Evolutionary conservation across 2,329 filamentous ascomycete genomes (phyloP).

Genomic region (Hortaea werneckii): DNA sequence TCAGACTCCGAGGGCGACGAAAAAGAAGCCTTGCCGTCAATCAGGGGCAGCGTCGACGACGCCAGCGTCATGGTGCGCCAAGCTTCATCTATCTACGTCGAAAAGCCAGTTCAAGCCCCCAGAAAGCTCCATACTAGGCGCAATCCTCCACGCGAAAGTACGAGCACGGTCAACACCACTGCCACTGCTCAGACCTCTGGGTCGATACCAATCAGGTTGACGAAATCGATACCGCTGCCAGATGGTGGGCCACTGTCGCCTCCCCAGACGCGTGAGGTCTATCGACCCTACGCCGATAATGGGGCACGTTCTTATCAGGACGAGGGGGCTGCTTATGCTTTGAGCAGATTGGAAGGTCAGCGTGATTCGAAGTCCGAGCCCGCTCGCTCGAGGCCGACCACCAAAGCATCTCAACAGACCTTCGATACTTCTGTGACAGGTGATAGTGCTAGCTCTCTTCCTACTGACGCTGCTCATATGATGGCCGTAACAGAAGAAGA

Average conservation of each 20-base stretch:
- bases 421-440: constrained; percentile 2
- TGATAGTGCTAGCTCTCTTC: constrained; percentile 6
- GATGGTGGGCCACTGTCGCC: background rate
- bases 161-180: constrained; percentile 10
- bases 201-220: constrained; percentile 18
- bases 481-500: constrained; percentile 43
- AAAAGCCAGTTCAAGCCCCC: constrained; percentile 5
- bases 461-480: constrained; percentile 15
- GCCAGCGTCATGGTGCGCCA: background rate
- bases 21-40: constrained; percentile 3
- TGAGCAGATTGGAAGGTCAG: constrained; percentile 7
- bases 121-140: constrained; percentile 8
- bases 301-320: background rate
- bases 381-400: background rate
- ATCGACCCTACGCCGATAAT: background rate
- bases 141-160: constrained; percentile 3
- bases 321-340: constrained; percentile 5
- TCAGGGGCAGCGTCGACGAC: constrained; percentile 3
- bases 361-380: background rate
- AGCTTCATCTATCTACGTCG: background rate
- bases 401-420: background rate
- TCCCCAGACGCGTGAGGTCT: background rate
- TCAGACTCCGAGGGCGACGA: constrained; percentile 25
- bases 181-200: constrained; percentile 12
- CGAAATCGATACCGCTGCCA: constrained; percentile 7